phyloP scores from a whole-genome alignment of 345 rosid species.

The Conringia planisiliqua region DNA sequence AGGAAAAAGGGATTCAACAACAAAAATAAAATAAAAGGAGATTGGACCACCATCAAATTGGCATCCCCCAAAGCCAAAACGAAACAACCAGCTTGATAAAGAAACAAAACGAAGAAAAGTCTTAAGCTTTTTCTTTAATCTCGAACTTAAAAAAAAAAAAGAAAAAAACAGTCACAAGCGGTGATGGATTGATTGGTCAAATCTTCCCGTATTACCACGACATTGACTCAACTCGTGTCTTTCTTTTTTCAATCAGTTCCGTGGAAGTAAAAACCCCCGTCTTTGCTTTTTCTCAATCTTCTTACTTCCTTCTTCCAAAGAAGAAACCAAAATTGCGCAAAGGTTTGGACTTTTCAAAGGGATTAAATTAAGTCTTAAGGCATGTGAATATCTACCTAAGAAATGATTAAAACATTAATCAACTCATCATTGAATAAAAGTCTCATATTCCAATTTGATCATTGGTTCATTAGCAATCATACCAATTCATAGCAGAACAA shows the following conservation, averaged over 20 bases:
- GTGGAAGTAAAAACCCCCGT: constrained; percentile 24
- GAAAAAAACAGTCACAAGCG: constrained; percentile 2
- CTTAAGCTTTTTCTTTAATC: constrained; percentile 1
- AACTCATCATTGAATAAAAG: constrained; percentile 13
- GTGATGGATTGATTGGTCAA: constrained; percentile 19
- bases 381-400: constrained; percentile 12
- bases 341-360: constrained; percentile 2
- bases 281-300: not conserved
- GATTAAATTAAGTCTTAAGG: too few relatives aligned
- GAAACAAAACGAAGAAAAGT: constrained; percentile 23
- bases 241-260: not conserved
- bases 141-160: not conserved
- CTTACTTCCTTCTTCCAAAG: not conserved
- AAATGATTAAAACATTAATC: constrained; percentile 10
- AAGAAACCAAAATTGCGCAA: not conserved
- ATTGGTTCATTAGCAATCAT: not conserved
- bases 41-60: constrained; percentile 21
- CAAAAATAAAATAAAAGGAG: not conserved
- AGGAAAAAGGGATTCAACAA: constrained; percentile 16
- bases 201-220: not conserved
- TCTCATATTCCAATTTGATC: not conserved
- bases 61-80: constrained; percentile 9
- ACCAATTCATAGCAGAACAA: not conserved
- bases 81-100: constrained; percentile 23
- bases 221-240: constrained; percentile 15